A percentile compares a stretch with the other conserved stretches of the same genome.
phyloP scores from a whole-genome alignment of 306 rosid genomes.

The Vigna mungo region DNA sequence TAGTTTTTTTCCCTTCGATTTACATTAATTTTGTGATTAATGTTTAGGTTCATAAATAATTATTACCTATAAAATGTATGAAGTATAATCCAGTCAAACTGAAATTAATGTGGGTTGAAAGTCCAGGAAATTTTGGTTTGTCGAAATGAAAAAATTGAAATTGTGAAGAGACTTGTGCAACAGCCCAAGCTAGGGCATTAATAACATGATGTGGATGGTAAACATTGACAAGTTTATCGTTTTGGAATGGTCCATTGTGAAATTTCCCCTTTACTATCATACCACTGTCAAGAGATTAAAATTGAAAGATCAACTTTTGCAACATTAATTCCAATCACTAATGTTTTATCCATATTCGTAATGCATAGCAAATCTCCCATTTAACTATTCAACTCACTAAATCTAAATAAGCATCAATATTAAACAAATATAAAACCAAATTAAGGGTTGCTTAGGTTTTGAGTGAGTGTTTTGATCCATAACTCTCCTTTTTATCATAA shows the following conservation, averaged over 20 bases:
- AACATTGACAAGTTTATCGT: neutral
- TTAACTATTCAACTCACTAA: too few relatives aligned
- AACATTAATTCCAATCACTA: neutral
- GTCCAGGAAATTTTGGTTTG: neutral
- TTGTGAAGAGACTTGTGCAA: conserved; percentile 25
- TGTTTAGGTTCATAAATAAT: neutral
- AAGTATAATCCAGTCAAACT: conserved; percentile 23
- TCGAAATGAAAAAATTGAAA: neutral
- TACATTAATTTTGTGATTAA: neutral
- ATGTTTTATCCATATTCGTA: too few relatives aligned
- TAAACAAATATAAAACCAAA: too few relatives aligned
- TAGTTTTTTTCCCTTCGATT: neutral
- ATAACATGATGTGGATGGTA: neutral
- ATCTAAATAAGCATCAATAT: too few relatives aligned
- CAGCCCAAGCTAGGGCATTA: conserved; percentile 25
- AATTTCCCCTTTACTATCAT: neutral
- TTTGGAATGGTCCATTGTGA: neutral
- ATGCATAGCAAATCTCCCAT: too few relatives aligned
- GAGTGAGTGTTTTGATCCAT: too few relatives aligned
- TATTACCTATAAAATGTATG: neutral
- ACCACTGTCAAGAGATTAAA: neutral
- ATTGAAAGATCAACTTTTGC: neutral
- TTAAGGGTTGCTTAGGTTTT: too few relatives aligned
- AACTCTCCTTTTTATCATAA: too few relatives aligned
- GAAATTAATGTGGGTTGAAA: conserved; percentile 40